Conservation (phyloP, 1,284 basidiomycete species). For the Trichosporon faecale region DNA sequence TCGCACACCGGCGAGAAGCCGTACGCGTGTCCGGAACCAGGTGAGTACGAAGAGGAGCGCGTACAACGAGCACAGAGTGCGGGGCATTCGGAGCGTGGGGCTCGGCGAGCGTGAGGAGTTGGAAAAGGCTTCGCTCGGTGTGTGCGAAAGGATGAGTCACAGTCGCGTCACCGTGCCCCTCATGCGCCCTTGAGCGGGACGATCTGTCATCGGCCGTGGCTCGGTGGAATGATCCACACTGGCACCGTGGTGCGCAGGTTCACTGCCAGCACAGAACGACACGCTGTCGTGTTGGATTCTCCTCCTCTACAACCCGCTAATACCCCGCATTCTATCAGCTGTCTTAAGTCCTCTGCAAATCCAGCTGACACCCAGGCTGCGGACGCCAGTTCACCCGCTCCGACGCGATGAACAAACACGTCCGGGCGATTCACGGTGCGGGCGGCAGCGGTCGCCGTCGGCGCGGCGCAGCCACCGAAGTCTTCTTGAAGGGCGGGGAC, state of each 20-base stretch:
- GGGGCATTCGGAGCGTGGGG: neutral
- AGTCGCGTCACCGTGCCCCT: neutral
- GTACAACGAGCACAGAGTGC: too few relatives aligned
- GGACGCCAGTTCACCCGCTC: slow-evolving; percentile 94
- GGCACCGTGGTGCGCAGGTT: neutral
- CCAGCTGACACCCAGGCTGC: slow-evolving; percentile 60
- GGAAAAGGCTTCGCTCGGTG: too few relatives aligned
- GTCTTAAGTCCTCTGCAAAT: neutral
- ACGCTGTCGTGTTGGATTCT: neutral
- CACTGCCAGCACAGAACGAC: neutral
- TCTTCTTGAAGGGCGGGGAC: slow-evolving; percentile 8
- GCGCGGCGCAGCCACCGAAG: slow-evolving; percentile 8
- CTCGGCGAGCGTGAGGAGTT: neutral
- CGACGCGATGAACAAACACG: slow-evolving; percentile 73
- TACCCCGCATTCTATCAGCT: neutral
- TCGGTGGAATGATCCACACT: neutral
- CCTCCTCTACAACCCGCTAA: too few relatives aligned
- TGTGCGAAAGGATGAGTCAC: too few relatives aligned
- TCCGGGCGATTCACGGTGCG: slow-evolving; percentile 32
- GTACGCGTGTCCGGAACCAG: slow-evolving; percentile 72
- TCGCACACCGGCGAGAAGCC: slow-evolving; percentile 98
- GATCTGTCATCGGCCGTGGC: neutral
- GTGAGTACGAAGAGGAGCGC: slow-evolving; percentile 26
- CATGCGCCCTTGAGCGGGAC: neutral
- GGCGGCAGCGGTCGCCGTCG: slow-evolving; percentile 1